Percentiles rank a stretch among this genome's conserved stretches.
phyloP scores from a whole-genome alignment of 2,329 filamentous ascomycete genomes.

The Raffaelea albimanens region DNA sequence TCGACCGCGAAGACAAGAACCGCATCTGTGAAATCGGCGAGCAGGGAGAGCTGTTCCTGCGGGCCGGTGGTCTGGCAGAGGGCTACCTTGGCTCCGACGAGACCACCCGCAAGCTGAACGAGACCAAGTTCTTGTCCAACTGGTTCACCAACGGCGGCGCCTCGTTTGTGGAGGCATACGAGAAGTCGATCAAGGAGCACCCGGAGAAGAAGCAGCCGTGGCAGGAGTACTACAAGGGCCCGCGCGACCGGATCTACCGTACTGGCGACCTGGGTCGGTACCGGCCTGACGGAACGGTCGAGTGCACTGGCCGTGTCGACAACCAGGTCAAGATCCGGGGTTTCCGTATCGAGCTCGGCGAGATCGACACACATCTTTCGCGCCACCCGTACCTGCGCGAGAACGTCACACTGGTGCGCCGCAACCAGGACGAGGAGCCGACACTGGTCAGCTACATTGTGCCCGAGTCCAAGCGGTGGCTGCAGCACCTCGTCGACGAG shows the following conservation, averaged over 20 bases:
- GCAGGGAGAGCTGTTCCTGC: conserved; percentile 73
- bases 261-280: conserved; percentile 81
- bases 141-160: conserved; percentile 66
- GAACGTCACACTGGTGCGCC: conserved; percentile 73
- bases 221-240: conserved; percentile 69
- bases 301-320: conserved; percentile 72
- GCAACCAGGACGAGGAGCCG: conserved; percentile 76
- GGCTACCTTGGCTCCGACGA: conserved; percentile 36
- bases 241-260: conserved; percentile 76
- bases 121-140: conserved; percentile 70
- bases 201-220: conserved; percentile 74
- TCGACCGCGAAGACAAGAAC: conserved; percentile 56
- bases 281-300: conserved; percentile 58
- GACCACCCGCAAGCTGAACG: conserved; percentile 51
- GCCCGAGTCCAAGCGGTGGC: conserved; percentile 62
- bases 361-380: conserved; percentile 79
- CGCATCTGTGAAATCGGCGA: conserved; percentile 72
- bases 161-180: conserved; percentile 56
- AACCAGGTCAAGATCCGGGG: conserved; percentile 83
- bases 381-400: conserved; percentile 69
- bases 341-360: conserved; percentile 88
- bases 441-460: conserved; percentile 86
- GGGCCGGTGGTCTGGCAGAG: conserved; percentile 75
- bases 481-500: conserved; percentile 49
- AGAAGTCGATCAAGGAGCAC: conserved; percentile 43